A percentile compares a stretch with the other conserved stretches of the same genome.
Conservation (phyloP, 768 basidiomycete genomes). For the Galerina sulciceps region DNA sequence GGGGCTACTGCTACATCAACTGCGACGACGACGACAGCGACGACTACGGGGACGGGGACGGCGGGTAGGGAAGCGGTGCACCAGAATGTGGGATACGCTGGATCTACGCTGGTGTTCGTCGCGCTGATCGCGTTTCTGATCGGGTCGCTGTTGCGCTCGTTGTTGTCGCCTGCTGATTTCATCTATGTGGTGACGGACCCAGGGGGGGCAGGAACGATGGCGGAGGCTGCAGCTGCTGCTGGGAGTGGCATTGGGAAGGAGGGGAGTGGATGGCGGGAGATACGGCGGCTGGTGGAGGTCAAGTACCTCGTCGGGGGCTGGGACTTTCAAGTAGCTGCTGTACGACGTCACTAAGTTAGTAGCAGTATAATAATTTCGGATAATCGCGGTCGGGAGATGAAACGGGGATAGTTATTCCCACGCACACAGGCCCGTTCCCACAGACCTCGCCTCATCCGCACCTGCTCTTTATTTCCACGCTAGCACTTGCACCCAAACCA, state of each 20-base stretch:
- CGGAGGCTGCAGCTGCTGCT: constrained; percentile 9
- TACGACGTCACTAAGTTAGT: constrained; percentile 61
- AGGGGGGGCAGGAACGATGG: constrained; percentile 56
- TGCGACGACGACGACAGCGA: background rate
- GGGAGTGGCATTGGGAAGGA: constrained; percentile 17
- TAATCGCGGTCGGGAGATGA: too few species aligned
- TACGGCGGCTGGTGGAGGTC: constrained; percentile 79
- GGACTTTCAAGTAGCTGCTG: constrained; percentile 88
- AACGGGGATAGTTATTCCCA: too few species aligned
- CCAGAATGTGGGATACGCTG: constrained; percentile 31
- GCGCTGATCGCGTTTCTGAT: constrained; percentile 90
- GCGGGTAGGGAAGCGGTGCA: background rate
- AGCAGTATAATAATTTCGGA: constrained; percentile 4
- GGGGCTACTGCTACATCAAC: background rate
- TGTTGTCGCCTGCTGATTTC: constrained; percentile 91
- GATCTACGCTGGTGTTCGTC: constrained; percentile 70
- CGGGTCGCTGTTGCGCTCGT: constrained; percentile 86
- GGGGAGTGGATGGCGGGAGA: constrained; percentile 77
- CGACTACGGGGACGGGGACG: background rate
- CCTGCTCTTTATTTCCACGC: too few species aligned
- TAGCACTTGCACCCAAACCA: constrained; percentile 5
- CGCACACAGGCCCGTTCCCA: too few species aligned
- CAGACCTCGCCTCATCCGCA: too few species aligned
- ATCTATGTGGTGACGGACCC: constrained; percentile 74
- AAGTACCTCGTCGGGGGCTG: constrained; percentile 83